Base-by-base conservation (phyloP, 106 monocot genomes). In the Dioscorea alata region DNA sequence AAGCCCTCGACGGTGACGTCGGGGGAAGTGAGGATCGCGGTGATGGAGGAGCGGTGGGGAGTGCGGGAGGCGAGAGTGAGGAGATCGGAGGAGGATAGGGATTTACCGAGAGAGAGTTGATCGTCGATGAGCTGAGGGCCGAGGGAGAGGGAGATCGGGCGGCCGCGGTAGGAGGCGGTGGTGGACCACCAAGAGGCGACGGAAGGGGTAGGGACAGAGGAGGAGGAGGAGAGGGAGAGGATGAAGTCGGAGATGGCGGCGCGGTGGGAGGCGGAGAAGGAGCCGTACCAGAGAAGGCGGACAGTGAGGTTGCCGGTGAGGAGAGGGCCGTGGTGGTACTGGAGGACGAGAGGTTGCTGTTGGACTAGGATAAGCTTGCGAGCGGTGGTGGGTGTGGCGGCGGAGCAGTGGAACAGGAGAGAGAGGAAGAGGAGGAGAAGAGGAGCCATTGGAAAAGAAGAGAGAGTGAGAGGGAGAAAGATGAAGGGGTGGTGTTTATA, bases 211-310 rank as follows among this genome's bases (percentile, higher is more conserved):
- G 67, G 0, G 4, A 58, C 23, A 14, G 67, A 9, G 53, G 86
- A 60, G 6, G 42, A 8, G 42, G 42, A 42, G 42, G 42, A 42
- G 73, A 90, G 84, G 64, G 86, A 90, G 73, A 54, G 68, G 71
- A 93, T 15, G 69, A 93, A 89, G 67, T 89, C 88, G 69, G 81
- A 33, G 71, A 94, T 49, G 72, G 78, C 56, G 48, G 86, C 69
- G 20, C 80, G 77, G 33, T 94, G 90, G 32, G 84, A 54, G 4
- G 87, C 64, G 33, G 84, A 66, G 85, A 94, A 94, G 23, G 32
- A 51, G 62, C 94, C 94, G 74, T 94, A 94, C 80, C 78, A 94
- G 69, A 90, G 16, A 71, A 85, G 63, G 78, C 84, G 73, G 13
- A 90, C 9, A 12, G 90, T 73, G 78, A 76, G 61, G 71, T 78